These are phyloP conservation scores for Gryganskiella cystojenkinii DNA, from an alignment of 192 early-diverging fungal species.

Conservation along the genomic window DNA sequence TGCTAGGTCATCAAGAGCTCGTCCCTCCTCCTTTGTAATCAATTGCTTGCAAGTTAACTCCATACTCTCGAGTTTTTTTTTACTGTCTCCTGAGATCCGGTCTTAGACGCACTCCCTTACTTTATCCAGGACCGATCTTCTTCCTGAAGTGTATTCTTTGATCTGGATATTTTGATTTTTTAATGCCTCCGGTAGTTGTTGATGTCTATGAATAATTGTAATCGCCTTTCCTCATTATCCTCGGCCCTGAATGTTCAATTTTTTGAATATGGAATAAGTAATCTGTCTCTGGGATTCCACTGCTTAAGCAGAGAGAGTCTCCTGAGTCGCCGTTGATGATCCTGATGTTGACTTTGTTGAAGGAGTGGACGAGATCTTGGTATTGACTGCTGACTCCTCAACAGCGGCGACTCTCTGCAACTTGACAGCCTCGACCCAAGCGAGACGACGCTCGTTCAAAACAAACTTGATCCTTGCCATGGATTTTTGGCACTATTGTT, in stretches of 20 bases:
- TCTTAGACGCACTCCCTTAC: no score
- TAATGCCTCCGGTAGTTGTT: no score
- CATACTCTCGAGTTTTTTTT: no score
- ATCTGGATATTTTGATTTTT: no score
- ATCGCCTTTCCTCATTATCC: no score
- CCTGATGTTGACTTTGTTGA: slow-evolving; percentile 8
- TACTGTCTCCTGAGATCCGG: no score
- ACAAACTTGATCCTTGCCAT: slow-evolving; percentile 89
- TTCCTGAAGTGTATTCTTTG: no score
- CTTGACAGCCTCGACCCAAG: slow-evolving; percentile 69
- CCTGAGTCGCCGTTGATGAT: slow-evolving; percentile 11
- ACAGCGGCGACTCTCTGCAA: slow-evolving; percentile 24
- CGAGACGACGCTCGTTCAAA: slow-evolving; percentile 75
- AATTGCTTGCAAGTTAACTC: no score
- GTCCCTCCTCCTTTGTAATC: no score
- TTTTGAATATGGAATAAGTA: background rate
- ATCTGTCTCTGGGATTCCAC: background rate
- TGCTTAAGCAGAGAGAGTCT: slow-evolving; percentile 12
- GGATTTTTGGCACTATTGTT: slow-evolving; percentile 76
- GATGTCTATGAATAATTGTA: no score
- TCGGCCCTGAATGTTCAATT: background rate
- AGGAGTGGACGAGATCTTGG: slow-evolving; percentile 23
- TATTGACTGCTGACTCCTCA: slow-evolving; percentile 35
- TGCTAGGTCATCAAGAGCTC: no score
- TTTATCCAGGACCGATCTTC: no score